Base-by-base conservation (phyloP, 2,329 filamentous ascomycete genomes). In the Phoma sp. region DNA sequence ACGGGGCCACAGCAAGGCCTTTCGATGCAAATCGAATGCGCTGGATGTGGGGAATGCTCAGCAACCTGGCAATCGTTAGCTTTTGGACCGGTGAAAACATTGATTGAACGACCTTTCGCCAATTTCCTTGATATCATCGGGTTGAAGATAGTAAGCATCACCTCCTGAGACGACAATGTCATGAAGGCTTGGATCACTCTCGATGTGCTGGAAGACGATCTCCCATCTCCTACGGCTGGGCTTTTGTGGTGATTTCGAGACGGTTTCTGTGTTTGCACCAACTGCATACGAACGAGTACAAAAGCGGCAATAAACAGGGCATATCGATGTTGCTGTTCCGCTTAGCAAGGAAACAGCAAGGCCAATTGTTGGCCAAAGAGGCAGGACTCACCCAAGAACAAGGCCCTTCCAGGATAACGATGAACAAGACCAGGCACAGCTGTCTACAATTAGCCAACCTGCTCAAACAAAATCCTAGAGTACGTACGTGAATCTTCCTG, bases 101-200 rank as follows among this genome's bases (percentile, higher is more conserved):
- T 18, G 18, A 18, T 18, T 18, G 27, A 49, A 47, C 10, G 56
- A 69, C 68, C 70, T 60, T 37, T 83, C 75, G 9, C 84, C 85
- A 49, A 88, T 84, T 47, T 75, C 67, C 6, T 69, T 71, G 4
- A 88, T 74, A 22, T 86, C 76, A 1, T 83, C 73, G 0, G 82
- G 80, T 14, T 76, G 69, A 2, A 88, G 76, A 50, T 83, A 84
- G 66, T 83, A 88, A 0, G 82, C 77, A 68, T 88, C 86, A 8
- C 85, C 85, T 0, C 86, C 85, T 0, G 85, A 88, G 7, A 88
- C 77, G 1, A 87, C 84, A 32, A 88, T 81, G 62, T 88, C 85
- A 30, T 80, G 76, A 5, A 88, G 71, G 60, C 68, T 1, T 78
- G 77, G 11, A 74, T 81, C 39, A 6, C 69, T 70, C 61, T 80